Evolutionary conservation across 768 basidiomycete genomes (phyloP), one percentile per base, ranked within the genome.

Genomic region (Thelephora ganbajun): DNA sequence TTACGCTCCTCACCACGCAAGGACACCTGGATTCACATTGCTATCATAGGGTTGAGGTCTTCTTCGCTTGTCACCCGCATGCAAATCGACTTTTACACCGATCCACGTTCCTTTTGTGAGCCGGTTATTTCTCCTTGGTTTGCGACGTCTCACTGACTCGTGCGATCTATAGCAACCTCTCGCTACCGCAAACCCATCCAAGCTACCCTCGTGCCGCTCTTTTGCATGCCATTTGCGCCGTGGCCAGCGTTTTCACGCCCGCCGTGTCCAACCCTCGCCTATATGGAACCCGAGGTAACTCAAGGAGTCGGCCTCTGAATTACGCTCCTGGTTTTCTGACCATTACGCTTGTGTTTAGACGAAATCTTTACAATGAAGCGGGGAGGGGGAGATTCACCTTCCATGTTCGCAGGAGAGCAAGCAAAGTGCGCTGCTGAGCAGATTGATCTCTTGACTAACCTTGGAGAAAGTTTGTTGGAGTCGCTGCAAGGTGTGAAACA

Each of bases 151-250:
- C 39, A 14, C 9, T 41, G 9, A 22, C 14, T 41, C 22, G 14
- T 22, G 3, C 9, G 22, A 9, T 41, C 1, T 41, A 6, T 11
- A 41, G 39, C 14, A 41, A 41, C 0, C 70, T 91, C 36, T 63
- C 73, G 0, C 64, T 86, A 4, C 74, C 83, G 0, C 80, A 82
- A 0, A 71, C 67, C 19, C 81, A 87, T 53, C 72, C 77, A 3
- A 76, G 79, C 48, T 93, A 89, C 56, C 90, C 90, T 6, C 69
- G 73, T 30, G 59, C 72, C 5, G 71, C 80, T 7, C 63, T 90
- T 35, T 71, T 93, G 0, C 89, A 93, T 57, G 85, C 86, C n/a
- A 84, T 93, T 44, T 89, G 87, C 61, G 88, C 86, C 1, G 69
- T 81, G 33, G 80, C 83, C 13, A 80, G 84, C 49, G 64, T 81